Evolutionary conservation across 345 rosid genomes (phyloP), one percentile per base, ranked within the genome.

Genomic region (Bruguiera parviflora): DNA sequence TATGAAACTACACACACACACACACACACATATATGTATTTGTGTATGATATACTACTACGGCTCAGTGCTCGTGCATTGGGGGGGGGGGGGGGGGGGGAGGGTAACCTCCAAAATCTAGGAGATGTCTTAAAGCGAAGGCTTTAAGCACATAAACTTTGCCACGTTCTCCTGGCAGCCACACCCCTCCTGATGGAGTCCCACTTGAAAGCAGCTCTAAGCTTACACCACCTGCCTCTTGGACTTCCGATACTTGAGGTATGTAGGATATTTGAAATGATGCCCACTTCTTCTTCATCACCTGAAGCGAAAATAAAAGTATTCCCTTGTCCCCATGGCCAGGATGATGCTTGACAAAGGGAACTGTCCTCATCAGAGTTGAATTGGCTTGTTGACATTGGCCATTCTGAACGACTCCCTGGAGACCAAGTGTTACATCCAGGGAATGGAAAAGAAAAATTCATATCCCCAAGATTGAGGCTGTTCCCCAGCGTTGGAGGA

Each of bases 151-250:
- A 73, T 19, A 73, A 56, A 61, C 74, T 70, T 58, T 25, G 83
- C 70, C 65, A 63, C 53, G 49, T 64, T 71, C 69, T 83, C 71
- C 9, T 76, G 5, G 79, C 70, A 49, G 71, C 83, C 56, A 76
- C 56, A 19, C 64, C 60, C 46, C 78, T 72, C 78, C 75, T 49
- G 2, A 86, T 62, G 5, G 80, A 81, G 20, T 71, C 35, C 71
- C 73, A 59, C 52, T 73, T 83, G 19, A 89, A 43, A 4, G 85
- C 92, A 21, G 97, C 92, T 60, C 90, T 75, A 25, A 91, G 71
- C 84, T 87, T 88, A 68, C 88, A 81, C 98, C 98, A 89, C 21
- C 86, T 71, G 9, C 76, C 90, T 74, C 72, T 87, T 0, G 85
- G 81, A 37, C 75, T 74, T 53, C 79, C 69, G 11, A 66, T 67